phyloP scores from a whole-genome alignment of 148 eudicot species.

The Diospyros lotus region DNA sequence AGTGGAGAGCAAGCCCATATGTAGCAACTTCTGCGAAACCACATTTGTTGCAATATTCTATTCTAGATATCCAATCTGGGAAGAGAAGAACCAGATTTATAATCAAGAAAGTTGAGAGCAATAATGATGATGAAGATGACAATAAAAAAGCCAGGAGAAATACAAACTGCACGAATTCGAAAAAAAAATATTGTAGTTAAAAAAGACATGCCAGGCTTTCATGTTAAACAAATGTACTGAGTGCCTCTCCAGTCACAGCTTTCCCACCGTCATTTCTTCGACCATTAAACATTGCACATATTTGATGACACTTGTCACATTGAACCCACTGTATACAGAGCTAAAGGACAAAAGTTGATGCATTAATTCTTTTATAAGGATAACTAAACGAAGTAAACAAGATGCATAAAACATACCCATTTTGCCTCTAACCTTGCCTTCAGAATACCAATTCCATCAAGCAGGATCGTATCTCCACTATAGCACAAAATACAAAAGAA shows the following conservation, averaged over 20 bases:
- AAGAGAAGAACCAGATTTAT: slow-evolving; percentile 14
- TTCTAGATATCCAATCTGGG: slow-evolving; percentile 93
- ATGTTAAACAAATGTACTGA: slow-evolving; percentile 96
- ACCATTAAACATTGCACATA: slow-evolving; percentile 94
- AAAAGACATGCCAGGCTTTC: slow-evolving; percentile 82
- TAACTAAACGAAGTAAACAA: neutral
- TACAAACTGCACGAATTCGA: neutral
- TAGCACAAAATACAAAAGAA: slow-evolving; percentile 85
- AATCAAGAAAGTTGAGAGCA: neutral
- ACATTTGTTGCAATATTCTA: slow-evolving; percentile 91
- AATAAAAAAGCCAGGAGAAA: neutral
- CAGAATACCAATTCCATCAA: slow-evolving; percentile 63
- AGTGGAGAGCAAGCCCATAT: slow-evolving; percentile 99
- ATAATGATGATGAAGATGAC: neutral
- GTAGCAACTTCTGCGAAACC: slow-evolving; percentile 97
- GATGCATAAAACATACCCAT: slow-evolving; percentile 50
- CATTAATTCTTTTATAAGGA: slow-evolving; percentile 6
- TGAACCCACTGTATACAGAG: slow-evolving; percentile 88
- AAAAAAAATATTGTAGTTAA: neutral
- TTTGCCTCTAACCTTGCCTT: slow-evolving; percentile 87
- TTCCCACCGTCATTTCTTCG: slow-evolving; percentile 94
- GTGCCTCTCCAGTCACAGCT: slow-evolving; percentile 92
- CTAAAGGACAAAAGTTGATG: slow-evolving; percentile 15
- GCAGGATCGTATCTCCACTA: slow-evolving; percentile 76
- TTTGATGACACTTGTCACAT: slow-evolving; percentile 99